Evolutionary conservation across 2,329 filamentous ascomycete species (phyloP).

Genomic region (Botrytis sinoallii): DNA sequence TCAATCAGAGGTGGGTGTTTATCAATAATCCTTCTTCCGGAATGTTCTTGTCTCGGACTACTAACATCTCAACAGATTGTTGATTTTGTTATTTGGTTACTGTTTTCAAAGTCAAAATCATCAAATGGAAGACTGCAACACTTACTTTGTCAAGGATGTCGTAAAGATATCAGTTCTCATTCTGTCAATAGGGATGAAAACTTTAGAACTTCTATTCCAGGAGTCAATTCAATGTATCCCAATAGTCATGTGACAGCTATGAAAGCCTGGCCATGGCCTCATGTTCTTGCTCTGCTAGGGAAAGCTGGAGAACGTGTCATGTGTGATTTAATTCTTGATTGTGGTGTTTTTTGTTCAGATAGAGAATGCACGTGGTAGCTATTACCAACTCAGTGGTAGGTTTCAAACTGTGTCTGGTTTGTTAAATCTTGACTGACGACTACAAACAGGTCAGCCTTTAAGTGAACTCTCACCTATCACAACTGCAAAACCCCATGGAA

Average conservation of each 20-base stretch:
- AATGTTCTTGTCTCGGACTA: slow-evolving; percentile 18
- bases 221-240: slow-evolving; percentile 58
- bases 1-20: slow-evolving; percentile 59
- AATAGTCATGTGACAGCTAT: slow-evolving; percentile 70
- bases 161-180: slow-evolving; percentile 43
- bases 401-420: slow-evolving; percentile 17
- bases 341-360: slow-evolving; percentile 74
- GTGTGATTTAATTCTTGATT: slow-evolving; percentile 72
- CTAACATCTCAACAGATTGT: slow-evolving; percentile 54
- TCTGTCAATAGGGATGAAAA: slow-evolving; percentile 29
- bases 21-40: slow-evolving; percentile 12
- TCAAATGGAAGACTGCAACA: slow-evolving; percentile 60
- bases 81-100: slow-evolving; percentile 71
- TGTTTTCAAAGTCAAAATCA: slow-evolving; percentile 61
- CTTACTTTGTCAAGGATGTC: slow-evolving; percentile 80
- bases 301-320: slow-evolving; percentile 73
- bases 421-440: slow-evolving; percentile 20
- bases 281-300: slow-evolving; percentile 71
- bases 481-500: neutral
- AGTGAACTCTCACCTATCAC: slow-evolving; percentile 32
- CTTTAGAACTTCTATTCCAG: slow-evolving; percentile 55
- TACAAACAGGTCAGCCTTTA: slow-evolving; percentile 31
- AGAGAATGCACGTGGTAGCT: slow-evolving; percentile 58
- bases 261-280: slow-evolving; percentile 70
- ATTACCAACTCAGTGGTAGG: slow-evolving; percentile 75